These are phyloP conservation scores for Phytophthora quininea DNA, from an alignment of 352 stramenopile genomes.

Conservation along the genomic window DNA sequence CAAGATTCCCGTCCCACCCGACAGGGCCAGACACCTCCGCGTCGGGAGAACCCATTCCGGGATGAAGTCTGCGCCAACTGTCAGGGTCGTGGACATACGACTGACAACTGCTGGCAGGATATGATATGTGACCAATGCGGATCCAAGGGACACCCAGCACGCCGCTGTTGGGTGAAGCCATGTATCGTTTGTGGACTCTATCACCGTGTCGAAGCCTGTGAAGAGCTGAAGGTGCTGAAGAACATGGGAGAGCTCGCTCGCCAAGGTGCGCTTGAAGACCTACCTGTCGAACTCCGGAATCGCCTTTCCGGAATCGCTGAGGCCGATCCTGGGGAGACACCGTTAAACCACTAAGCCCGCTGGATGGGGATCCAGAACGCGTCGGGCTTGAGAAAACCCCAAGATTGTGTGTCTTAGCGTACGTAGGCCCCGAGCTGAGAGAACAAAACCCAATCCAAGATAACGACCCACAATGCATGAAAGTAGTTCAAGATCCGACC, in stretches of 20 bases:
- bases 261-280: not conserved
- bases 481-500: slow-evolving; percentile 4
- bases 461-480: slow-evolving; percentile 16
- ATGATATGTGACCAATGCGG: slow-evolving; percentile 1
- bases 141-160: slow-evolving; percentile 4
- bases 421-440: not conserved
- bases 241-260: not conserved
- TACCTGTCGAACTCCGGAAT: not conserved
- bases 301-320: not conserved
- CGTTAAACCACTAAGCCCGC: slow-evolving; percentile 27
- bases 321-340: not conserved
- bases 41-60: not conserved
- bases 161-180: not conserved
- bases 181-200: slow-evolving; percentile 6
- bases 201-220: slow-evolving; percentile 1
- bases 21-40: not conserved
- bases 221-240: not conserved
- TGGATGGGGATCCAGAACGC: slow-evolving; percentile 21
- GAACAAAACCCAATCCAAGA: slow-evolving; percentile 1
- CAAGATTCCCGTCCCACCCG: not conserved
- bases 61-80: slow-evolving; percentile 2
- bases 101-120: not conserved
- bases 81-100: not conserved
- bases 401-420: slow-evolving; percentile 5
- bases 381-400: slow-evolving; percentile 11